Percentiles rank a stretch among this genome's conserved stretches.
These are phyloP conservation scores for Plasmopara viticola DNA, from an alignment of 352 stramenopile genomes.

Conservation along the genomic window DNA sequence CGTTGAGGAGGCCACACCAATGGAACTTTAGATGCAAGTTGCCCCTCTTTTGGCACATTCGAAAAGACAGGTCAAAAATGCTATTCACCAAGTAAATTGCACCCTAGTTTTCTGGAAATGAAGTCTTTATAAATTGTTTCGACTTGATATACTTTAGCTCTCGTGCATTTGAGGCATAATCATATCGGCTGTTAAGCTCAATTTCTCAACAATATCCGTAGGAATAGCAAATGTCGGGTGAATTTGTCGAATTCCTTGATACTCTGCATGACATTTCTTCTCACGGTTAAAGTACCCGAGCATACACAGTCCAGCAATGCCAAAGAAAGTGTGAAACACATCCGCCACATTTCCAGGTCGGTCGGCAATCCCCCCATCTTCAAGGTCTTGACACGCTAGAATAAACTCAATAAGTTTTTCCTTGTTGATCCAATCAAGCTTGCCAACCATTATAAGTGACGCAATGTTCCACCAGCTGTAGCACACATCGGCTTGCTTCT, in stretches of 20 bases:
- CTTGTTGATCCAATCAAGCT: conserved; percentile 93
- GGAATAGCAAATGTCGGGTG: conserved; percentile 95
- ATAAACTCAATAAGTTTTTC: conserved; percentile 93
- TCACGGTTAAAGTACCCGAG: conserved; percentile 89
- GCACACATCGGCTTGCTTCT: conserved; percentile 99
- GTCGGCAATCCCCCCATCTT: conserved; percentile 97
- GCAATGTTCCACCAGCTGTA: conserved; percentile 99
- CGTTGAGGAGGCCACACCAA: conserved; percentile 66
- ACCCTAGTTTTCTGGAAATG: conserved; percentile 4
- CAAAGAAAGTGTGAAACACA: conserved; percentile 99
- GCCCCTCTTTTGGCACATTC: conserved; percentile 11
- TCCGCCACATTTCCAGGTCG: conserved; percentile 94
- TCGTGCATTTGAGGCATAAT: conserved; percentile 23
- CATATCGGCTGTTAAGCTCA: conserved; percentile 81
- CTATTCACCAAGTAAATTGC: conserved; percentile 24
- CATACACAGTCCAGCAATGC: conserved; percentile 92
- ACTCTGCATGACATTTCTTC: conserved; percentile 43
- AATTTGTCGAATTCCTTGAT: conserved; percentile 77
- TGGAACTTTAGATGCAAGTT: conserved; percentile 59
- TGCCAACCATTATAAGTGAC: conserved; percentile 93
- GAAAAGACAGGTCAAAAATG: conserved; percentile 11
- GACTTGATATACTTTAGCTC: conserved; percentile 7
- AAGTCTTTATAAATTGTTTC: not conserved
- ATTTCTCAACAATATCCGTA: conserved; percentile 82
- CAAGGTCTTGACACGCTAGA: conserved; percentile 93